Conservation (phyloP, 2,329 filamentous ascomycete species). For the Scedosporium dehoogii region DNA sequence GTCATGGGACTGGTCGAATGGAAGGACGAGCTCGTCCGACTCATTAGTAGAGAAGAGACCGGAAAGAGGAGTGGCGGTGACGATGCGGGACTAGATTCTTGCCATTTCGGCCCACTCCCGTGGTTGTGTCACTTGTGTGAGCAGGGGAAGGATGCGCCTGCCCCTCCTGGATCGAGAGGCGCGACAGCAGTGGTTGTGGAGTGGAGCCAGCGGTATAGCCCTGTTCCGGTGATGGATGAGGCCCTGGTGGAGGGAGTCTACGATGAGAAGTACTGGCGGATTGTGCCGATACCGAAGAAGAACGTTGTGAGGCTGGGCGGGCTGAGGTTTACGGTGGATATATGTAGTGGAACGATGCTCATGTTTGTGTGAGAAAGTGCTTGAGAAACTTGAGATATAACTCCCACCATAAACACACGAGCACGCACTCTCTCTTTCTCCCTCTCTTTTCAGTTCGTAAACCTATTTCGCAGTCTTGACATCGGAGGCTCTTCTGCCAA, state of each 20-base stretch:
- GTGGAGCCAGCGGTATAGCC: background rate
- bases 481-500: too few species aligned
- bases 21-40: background rate
- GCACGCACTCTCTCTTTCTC: too few species aligned
- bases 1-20: background rate
- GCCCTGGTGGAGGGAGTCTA: background rate
- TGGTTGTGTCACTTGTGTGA: background rate
- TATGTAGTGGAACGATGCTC: background rate
- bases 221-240: background rate
- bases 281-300: background rate
- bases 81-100: background rate
- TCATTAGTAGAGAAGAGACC: background rate
- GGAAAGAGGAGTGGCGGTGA: background rate
- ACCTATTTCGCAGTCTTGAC: too few species aligned
- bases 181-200: background rate
- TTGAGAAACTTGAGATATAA: background rate
- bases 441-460: too few species aligned
- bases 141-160: background rate
- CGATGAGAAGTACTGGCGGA: background rate
- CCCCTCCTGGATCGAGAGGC: too few species aligned
- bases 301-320: background rate
- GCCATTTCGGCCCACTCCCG: background rate
- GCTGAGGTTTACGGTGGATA: background rate
- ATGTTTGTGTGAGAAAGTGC: conserved; percentile 1
- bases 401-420: background rate